These are phyloP conservation scores for Neofusicoccum parvum DNA, from an alignment of 2,329 filamentous ascomycete species.

Conservation along the genomic window DNA sequence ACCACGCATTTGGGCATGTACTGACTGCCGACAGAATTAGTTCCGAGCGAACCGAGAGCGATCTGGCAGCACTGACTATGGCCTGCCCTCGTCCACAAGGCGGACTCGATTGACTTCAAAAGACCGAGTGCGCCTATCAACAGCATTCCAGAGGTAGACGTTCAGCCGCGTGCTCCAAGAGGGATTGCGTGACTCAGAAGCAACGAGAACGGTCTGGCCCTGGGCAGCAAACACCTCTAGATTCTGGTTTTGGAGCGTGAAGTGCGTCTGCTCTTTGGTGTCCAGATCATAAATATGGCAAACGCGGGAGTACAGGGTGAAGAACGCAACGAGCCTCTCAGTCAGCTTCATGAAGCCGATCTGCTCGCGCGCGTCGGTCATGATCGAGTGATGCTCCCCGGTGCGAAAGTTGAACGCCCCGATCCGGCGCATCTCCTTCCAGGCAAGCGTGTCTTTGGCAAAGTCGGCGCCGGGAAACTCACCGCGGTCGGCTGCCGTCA, in stretches of 20 bases:
- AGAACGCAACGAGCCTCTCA: slow-evolving; percentile 30
- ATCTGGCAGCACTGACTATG: slow-evolving; percentile 12
- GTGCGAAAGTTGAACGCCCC: slow-evolving; percentile 30
- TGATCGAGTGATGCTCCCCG: slow-evolving; percentile 21
- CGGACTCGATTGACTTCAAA: slow-evolving; percentile 16
- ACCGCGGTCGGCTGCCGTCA: slow-evolving; percentile 1
- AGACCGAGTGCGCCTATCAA: neutral
- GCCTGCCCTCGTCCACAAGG: slow-evolving; percentile 10
- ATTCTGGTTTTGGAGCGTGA: slow-evolving; percentile 26
- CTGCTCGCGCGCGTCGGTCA: slow-evolving; percentile 28
- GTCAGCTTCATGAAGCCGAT: slow-evolving; percentile 28
- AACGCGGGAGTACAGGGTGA: neutral
- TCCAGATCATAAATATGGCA: slow-evolving; percentile 31
- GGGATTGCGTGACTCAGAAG: slow-evolving; percentile 2
- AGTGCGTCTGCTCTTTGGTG: slow-evolving; percentile 25
- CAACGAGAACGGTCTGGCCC: slow-evolving; percentile 4
- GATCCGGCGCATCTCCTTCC: slow-evolving; percentile 24
- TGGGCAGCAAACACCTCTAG: slow-evolving; percentile 3
- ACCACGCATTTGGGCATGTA: slow-evolving; percentile 17
- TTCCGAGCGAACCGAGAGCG: neutral
- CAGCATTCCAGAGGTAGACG: slow-evolving; percentile 9
- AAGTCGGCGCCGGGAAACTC: slow-evolving; percentile 18
- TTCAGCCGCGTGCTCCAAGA: slow-evolving; percentile 11
- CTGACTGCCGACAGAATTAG: neutral
- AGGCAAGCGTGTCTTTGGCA: slow-evolving; percentile 27